Conservation (phyloP, 495 filamentous ascomycete genomes). For the Coniosporium apollinis region DNA sequence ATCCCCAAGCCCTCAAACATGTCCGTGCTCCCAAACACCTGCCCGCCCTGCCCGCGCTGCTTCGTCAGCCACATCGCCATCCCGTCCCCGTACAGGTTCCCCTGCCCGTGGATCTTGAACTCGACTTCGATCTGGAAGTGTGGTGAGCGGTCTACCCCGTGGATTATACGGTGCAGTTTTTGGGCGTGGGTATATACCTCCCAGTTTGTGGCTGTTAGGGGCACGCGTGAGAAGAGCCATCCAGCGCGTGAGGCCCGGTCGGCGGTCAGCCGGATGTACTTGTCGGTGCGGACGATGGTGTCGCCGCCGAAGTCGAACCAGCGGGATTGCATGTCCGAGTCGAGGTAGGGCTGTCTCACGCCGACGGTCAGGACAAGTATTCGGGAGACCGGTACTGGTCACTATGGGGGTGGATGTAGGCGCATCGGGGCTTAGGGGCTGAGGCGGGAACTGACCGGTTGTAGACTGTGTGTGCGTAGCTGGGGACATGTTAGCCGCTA, state of each 20-base stretch:
- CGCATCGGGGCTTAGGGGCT: conserved; percentile 26
- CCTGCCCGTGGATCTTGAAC: conserved; percentile 72
- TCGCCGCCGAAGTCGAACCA: conserved; percentile 99
- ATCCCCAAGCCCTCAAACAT: conserved; percentile 88
- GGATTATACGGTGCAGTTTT: too few relatives aligned
- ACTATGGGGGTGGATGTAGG: conserved; percentile 3
- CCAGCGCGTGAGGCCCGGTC: conserved; percentile 80
- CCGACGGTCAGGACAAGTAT: too few relatives aligned
- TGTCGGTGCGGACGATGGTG: conserved; percentile 81
- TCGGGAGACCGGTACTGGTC: too few relatives aligned
- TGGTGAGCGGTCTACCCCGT: too few relatives aligned
- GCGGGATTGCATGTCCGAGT: conserved; percentile 95
- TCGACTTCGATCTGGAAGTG: conserved; percentile 76
- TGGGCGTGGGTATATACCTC: conserved; percentile 54
- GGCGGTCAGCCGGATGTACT: conserved; percentile 86
- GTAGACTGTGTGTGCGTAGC: neutral
- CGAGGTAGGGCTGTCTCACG: conserved; percentile 86
- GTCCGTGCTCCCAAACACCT: conserved; percentile 79
- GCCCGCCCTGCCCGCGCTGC: conserved; percentile 61
- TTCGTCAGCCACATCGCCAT: conserved; percentile 98
- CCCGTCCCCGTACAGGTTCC: conserved; percentile 87
- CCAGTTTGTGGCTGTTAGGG: conserved; percentile 97
- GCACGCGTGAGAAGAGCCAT: conserved; percentile 86
- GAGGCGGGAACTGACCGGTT: conserved; percentile 6
- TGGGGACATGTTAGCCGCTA: too few relatives aligned